Evolutionary conservation across 306 rosid genomes (phyloP), one percentile per base, ranked within the genome.

Genomic region (Carpinus fangiana): DNA sequence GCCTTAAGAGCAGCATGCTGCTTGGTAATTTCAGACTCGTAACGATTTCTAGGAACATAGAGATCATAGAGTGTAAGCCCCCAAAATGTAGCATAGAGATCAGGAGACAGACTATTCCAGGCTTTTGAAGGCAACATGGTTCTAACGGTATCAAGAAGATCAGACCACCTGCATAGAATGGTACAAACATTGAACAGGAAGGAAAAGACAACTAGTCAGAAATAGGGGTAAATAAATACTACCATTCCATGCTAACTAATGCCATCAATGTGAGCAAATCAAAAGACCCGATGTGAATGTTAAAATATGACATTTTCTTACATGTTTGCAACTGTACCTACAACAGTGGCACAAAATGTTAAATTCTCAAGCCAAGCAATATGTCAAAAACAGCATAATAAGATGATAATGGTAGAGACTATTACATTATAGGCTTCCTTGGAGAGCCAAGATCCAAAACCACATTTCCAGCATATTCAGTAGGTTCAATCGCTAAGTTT

Each of bases 101-200:
- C 99, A 77, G 99, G 98, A 79, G 99, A 95, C 68, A 95, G 88
- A 83, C 99, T 95, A 75, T 95, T 93, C 99, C 99, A 95, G 70
- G 99, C 93, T 88, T 89, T 95, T 57, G 94, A 74, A 82, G 99
- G 99, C 78, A 95, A 79, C 99, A 95, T 92, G 46, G 90, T 88
- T 86, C 88, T 91, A 4, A 92, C 97, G 38, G 90, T 89, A 78
- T 66, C 90, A 62, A 91, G 97, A 83, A 95, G 97, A 93, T 83
- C 88, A 0, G 89, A 81, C 99, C 99, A 95, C 76, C 99, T 95
- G 91, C 78, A 74, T 12, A 28, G 59, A 85, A 81, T 55, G 28
- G 62, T 41, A 76, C 18, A 20, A 56, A 62, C n/a, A 62, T 70
- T 45, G 16, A 45, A 45, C 16, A 12, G 21, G 41, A 65, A 71